phyloP scores from a whole-genome alignment of 228 moss, liverwort and hornwort species.

The Sphagnum fallax region DNA sequence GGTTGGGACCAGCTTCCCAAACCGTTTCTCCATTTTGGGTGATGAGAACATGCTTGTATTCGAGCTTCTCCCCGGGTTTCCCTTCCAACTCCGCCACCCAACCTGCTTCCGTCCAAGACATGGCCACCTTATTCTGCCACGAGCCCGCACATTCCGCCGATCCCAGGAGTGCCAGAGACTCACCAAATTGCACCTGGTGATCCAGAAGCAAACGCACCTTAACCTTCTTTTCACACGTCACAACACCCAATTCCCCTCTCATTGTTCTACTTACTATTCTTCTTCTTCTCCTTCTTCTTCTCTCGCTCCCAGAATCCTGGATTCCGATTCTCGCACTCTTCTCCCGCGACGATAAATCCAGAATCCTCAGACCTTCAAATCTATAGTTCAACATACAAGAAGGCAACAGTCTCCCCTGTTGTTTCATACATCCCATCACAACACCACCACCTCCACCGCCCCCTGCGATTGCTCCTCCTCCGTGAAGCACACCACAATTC shows the following conservation, averaged over 20 bases:
- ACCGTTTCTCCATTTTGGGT: slow-evolving; percentile 58
- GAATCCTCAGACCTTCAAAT: too few relatives aligned
- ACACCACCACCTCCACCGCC: too few relatives aligned
- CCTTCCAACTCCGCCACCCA: slow-evolving; percentile 93
- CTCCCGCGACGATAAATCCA: too few relatives aligned
- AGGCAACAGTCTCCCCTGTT: too few relatives aligned
- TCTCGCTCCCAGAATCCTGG: too few relatives aligned
- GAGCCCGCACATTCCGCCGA: slow-evolving; percentile 74
- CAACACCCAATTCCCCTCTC: neutral
- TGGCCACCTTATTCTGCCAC: slow-evolving; percentile 74
- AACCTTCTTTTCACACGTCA: slow-evolving; percentile 67
- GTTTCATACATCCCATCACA: too few relatives aligned
- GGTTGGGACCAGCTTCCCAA: slow-evolving; percentile 88
- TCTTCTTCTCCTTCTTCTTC: too few relatives aligned
- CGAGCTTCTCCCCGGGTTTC: slow-evolving; percentile 75
- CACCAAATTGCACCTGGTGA: slow-evolving; percentile 83
- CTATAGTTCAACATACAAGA: too few relatives aligned
- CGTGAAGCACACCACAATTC: too few relatives aligned
- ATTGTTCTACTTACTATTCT: too few relatives aligned
- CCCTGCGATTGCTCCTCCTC: too few relatives aligned
- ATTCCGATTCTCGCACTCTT: too few relatives aligned
- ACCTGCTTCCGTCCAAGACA: slow-evolving; percentile 92
- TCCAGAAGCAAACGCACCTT: slow-evolving; percentile 77
- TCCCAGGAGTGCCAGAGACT: slow-evolving; percentile 75
- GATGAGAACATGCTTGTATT: slow-evolving; percentile 88